These are phyloP conservation scores for Ettlia oleoabundans DNA, from an alignment of 139 green algal species.

Conservation along the genomic window DNA sequence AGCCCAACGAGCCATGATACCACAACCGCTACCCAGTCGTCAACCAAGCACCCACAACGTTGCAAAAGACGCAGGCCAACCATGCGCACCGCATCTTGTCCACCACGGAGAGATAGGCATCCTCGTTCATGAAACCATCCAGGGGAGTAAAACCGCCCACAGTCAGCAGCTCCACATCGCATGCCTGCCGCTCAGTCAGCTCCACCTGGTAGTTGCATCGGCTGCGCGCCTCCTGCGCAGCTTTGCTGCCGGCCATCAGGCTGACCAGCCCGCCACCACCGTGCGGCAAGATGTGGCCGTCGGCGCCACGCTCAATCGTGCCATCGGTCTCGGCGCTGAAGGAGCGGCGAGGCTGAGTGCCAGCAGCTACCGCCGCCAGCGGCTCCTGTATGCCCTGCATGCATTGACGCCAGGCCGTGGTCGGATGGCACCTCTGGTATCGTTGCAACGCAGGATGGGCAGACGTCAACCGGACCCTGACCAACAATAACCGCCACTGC, in stretches of 20 bases:
- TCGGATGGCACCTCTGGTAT: too few relatives aligned
- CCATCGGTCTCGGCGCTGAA: constrained; percentile 12
- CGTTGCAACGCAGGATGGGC: neutral
- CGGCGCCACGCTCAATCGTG: constrained; percentile 30
- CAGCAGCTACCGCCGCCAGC: neutral
- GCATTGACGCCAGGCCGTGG: too few relatives aligned
- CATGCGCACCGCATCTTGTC: constrained; percentile 64
- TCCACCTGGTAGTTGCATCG: constrained; percentile 76
- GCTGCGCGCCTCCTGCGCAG: constrained; percentile 42
- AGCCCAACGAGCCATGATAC: neutral
- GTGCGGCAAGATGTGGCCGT: constrained; percentile 47
- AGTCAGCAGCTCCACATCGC: constrained; percentile 92
- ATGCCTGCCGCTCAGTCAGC: constrained; percentile 85
- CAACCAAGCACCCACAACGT: too few relatives aligned
- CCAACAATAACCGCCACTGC: too few relatives aligned
- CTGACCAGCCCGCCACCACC: constrained; percentile 44
- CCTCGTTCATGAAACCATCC: constrained; percentile 88
- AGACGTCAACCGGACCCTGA: neutral
- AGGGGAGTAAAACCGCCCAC: constrained; percentile 91
- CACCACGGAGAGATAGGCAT: constrained; percentile 81
- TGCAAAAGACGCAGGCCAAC: too few relatives aligned
- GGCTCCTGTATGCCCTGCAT: neutral
- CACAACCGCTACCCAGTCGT: neutral
- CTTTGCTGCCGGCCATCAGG: constrained; percentile 35
- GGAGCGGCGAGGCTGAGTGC: neutral